Evolutionary conservation across 345 rosid genomes (phyloP).

Genomic region (Aegle marmelos): DNA sequence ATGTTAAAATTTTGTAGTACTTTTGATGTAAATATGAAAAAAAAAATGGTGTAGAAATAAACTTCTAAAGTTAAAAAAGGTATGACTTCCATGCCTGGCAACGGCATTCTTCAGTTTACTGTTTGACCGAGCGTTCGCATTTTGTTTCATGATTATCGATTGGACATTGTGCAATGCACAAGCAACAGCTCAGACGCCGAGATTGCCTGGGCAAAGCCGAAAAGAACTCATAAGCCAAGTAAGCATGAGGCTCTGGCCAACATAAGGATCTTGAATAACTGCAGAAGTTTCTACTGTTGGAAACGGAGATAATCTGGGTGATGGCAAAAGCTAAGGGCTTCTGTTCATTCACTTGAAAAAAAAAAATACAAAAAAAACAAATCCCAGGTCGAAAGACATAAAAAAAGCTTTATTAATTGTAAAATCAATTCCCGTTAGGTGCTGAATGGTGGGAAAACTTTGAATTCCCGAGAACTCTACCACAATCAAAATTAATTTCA

Average conservation of each 20-base stretch:
- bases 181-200: constrained; percentile 30
- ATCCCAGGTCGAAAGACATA: neutral
- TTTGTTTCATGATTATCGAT: constrained; percentile 32
- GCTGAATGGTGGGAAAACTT: neutral
- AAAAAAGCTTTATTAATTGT: neutral
- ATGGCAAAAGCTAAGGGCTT: neutral
- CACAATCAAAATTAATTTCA: constrained; percentile 4
- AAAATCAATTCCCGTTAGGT: neutral
- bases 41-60: too few relatives aligned
- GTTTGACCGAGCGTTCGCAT: constrained; percentile 48
- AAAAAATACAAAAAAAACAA: too few relatives aligned
- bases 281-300: constrained; percentile 6
- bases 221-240: neutral
- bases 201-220: too few relatives aligned
- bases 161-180: constrained; percentile 55
- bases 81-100: constrained; percentile 32
- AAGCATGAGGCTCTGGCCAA: constrained; percentile 20
- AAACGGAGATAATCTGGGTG: neutral
- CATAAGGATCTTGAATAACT: constrained; percentile 8
- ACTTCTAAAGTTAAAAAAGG: too few relatives aligned
- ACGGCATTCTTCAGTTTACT: constrained; percentile 48
- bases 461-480: constrained; percentile 1
- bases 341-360: too few relatives aligned
- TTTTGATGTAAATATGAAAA: too few relatives aligned
- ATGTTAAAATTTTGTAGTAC: too few relatives aligned